Percentiles rank a stretch among this genome's conserved stretches.
Evolutionary conservation across 2,329 filamentous ascomycete species (phyloP).

Genomic region (Aspergillus tamarii): DNA sequence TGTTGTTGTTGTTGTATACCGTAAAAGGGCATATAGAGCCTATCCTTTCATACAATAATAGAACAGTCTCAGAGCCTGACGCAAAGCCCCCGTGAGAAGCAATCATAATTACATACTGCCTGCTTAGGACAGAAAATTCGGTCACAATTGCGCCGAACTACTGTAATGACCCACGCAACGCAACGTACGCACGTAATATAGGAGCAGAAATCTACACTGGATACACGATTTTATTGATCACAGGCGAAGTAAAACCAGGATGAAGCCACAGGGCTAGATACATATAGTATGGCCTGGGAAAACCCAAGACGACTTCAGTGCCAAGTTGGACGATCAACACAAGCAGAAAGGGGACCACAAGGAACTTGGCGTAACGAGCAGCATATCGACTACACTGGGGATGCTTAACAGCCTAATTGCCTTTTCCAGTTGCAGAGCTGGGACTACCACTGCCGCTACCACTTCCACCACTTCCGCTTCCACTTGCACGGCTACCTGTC

Average conservation of each 20-base stretch:
- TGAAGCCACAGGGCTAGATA: constrained; percentile 7
- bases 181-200: neutral
- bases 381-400: neutral
- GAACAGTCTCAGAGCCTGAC: neutral
- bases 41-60: too few species aligned
- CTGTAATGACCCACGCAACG: neutral
- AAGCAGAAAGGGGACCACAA: constrained; percentile 14
- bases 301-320: constrained; percentile 10
- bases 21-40: neutral
- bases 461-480: constrained; percentile 48
- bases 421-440: constrained; percentile 40
- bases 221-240: constrained; percentile 16
- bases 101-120: neutral
- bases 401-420: constrained; percentile 21
- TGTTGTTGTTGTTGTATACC: too few species aligned
- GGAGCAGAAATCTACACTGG: constrained; percentile 15
- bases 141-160: neutral
- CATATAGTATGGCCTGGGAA: constrained; percentile 1
- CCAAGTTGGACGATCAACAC: constrained; percentile 15
- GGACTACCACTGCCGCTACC: constrained; percentile 47
- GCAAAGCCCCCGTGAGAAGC: neutral
- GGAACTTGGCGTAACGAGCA: constrained; percentile 10
- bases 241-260: constrained; percentile 15
- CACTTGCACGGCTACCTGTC: constrained; percentile 54
- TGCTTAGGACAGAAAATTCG: neutral